Evolutionary conservation across 768 basidiomycete genomes (phyloP).

Genomic region (Auriscalpium microsporum): DNA sequence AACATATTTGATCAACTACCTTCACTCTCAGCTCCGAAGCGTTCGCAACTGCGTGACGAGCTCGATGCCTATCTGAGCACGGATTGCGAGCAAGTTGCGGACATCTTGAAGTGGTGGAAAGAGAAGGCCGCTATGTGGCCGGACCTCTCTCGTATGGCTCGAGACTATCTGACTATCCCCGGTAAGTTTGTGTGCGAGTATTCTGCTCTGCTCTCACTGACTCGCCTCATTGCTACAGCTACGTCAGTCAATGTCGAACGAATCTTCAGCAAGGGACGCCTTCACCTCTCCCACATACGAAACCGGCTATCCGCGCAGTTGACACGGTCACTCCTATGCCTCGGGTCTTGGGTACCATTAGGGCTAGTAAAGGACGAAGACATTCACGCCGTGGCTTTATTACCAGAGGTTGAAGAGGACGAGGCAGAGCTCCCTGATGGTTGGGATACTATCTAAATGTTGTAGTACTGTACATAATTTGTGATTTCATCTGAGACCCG

Average conservation of each 20-base stretch:
- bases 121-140: neutral
- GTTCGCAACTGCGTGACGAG: neutral
- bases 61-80: neutral
- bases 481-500: too few species aligned
- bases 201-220: neutral
- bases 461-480: too few species aligned
- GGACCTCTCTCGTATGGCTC: neutral
- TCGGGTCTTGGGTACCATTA: constrained; percentile 25
- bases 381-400: neutral
- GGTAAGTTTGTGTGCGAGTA: constrained; percentile 13
- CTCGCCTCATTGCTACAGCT: constrained; percentile 1
- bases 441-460: too few species aligned
- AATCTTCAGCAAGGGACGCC: constrained; percentile 10
- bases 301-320: constrained; percentile 5
- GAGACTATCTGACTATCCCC: constrained; percentile 18
- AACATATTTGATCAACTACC: neutral
- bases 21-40: neutral
- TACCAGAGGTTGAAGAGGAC: neutral
- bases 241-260: constrained; percentile 8
- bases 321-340: constrained; percentile 24
- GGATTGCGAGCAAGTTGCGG: neutral
- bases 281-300: constrained; percentile 6
- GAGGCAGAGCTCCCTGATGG: neutral
- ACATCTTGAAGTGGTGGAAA: neutral
- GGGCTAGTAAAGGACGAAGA: constrained; percentile 20